Base-by-base conservation (phyloP, 306 rosid species). In the Dalbergia cochinchinensis region DNA sequence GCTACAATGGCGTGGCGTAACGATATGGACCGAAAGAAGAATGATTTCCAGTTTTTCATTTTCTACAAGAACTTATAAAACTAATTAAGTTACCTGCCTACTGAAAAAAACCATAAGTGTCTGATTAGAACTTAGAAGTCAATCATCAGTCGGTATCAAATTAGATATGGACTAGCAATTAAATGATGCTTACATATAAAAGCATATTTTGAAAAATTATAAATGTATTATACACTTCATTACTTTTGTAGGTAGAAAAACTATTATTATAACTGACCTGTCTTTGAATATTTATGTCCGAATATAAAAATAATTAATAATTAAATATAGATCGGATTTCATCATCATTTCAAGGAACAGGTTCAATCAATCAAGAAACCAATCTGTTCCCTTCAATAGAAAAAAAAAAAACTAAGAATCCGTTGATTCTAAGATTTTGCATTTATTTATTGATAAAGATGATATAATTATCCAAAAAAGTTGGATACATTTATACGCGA, bases 291-390 rank as follows among this genome's bases (percentile, higher is more conserved):
- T 42, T 12, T 6, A 42, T 42, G 48, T 42, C 48, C 12, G 48
- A 42, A 1, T 42, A 42, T 42, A 42, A 26, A 26, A 26, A 26
- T 26, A 26, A 26, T 26, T 26, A 26, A 26, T 26, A 26, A 26
- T 26, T 42, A 42, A 42, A 42, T 42, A 42, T 42, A 42, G 1
- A 42, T 42, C 9, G 48, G 15, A 48, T 48, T 31, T 62, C 58
- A 44, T 3, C 37, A 65, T 77, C 66, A 50, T 65, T 77, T 77
- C 66, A 54, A 53, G 47, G 54, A 65, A 66, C 72, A 64, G 15
- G 12, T 39, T 26, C 31, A 26, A 26, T 65, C 53, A 37, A 67
- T 55, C 51, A 41, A 26, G 15, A 26, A 64, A 50, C 41, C 64
- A 64, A 34, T 48, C 18, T 18, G 39, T 66, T 77, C 22, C 57